Evolutionary conservation across 139 green algal genomes (phyloP), one percentile per base, ranked within the genome.

Genomic region (Chlamydomonas sphaeroides): DNA sequence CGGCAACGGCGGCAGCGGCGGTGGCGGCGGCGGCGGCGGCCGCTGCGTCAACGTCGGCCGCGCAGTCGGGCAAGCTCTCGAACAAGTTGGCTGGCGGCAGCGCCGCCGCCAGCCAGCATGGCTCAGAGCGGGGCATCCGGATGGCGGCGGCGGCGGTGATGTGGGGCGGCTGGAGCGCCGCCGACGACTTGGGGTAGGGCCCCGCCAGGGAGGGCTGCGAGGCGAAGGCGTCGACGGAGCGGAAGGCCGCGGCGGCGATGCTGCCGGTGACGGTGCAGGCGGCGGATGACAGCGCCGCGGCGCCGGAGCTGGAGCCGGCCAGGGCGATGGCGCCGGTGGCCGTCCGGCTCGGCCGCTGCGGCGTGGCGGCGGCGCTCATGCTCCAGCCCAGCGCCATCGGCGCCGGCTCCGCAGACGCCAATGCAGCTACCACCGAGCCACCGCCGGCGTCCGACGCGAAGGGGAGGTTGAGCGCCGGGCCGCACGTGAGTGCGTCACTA

Each of bases 181-280:
- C 26, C 36, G 57, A 65, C 25, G 33, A 33, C 18, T 30, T 1
- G 30, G 45, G 65, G 45, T 77, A 32, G 26, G 70, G 70, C 2
- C 25, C 33, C 33, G 33, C 70, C 25, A 78, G 70, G 20, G 23
- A 67, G 32, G 70, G 72, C 0, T 68, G 72, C 18, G 33, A 33
- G 17, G 35, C 33, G 14, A 78, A 28, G 25, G 51, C 57, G 36
- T 59, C 65, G 5, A 67, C 53, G 38, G 74, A 80, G 42, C 74
- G 74, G 23, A 61, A 59, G 5, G 74, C 74, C 4, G 74, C 74
- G 17, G 74, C 74, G 7, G 74, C 74, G 61, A 80, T 80, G 74
- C 59, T 71, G 38, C 72, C 72, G 1, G 48, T 15, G 6, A 77
- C 10, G 10, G 45, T 53, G 45, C 14, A 53, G 45, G 45, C n/a